Evolutionary conservation across 768 basidiomycete genomes (phyloP), one percentile per base, ranked within the genome.

Genomic region (Mycena venus): DNA sequence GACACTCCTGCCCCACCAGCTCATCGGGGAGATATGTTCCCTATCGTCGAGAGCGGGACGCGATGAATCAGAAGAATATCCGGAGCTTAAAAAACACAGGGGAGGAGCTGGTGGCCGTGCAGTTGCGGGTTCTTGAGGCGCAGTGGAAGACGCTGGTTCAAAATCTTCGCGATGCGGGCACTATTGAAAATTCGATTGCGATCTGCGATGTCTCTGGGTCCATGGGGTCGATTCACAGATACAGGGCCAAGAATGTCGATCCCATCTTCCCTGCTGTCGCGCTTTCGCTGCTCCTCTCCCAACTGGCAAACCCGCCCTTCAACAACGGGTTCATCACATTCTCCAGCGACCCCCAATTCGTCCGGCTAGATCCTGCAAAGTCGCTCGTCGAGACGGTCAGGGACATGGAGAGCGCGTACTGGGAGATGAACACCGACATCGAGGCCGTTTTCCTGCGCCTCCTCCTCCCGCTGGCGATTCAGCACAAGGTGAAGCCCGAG

Each of bases 191-290:
- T 73, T 86, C 88, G 12, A 78, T 95, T 27, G 93, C 93, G 0
- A 77, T 94, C 32, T 94, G 92, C 80, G 94, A 95, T 78, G 93
- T 94, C n/a, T 94, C 92, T 0, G 93, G 91, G 0, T 93, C 91
- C 12, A 95, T 94, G 94, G 92, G 91, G 2, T 27, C 15, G 14
- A 27, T 88, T n/a, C n/a, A 29, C 44, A 14, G 25, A 0, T 36
- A 51, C 10, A 61, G 67, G n/a, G 36, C 55, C 36, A 69, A 65
- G 1, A 1, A 76, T 25, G 75, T 83, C 25, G 2, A 72, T 2
- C 93, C 94, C 0, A 92, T 95, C 68, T 83, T 87, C 42, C 91
- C 91, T 8, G 88, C 93, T 2, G 68, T 95, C n/a, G 87, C 92
- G 10, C 89, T 94, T 23, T 93, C 93, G 11, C 86, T 95, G 21